Percentiles rank a stretch among this genome's conserved stretches.
These are phyloP conservation scores for Didymella segeticola DNA, from an alignment of 2,329 filamentous ascomycete species.

Conservation along the genomic window DNA sequence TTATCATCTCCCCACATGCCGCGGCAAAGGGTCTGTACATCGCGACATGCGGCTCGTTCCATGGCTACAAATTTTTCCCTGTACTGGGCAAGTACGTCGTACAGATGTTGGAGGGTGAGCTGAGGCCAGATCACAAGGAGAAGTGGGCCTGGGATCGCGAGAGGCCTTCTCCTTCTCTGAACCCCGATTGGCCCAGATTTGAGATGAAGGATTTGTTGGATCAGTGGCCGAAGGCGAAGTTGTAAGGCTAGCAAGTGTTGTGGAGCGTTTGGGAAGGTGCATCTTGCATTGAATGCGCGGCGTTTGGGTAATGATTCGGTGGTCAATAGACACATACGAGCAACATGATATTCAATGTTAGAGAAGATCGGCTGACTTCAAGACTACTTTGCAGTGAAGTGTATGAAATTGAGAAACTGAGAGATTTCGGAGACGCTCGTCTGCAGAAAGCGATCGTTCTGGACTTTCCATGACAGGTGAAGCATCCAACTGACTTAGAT, in stretches of 20 bases:
- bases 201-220: constrained; percentile 64
- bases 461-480: too few species aligned
- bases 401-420: too few species aligned
- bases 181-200: constrained; percentile 63
- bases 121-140: constrained; percentile 57
- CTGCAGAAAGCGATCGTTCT: too few species aligned
- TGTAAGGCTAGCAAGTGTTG: constrained; percentile 20
- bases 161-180: constrained; percentile 58
- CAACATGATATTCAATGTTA: background rate
- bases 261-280: background rate
- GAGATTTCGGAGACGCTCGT: too few species aligned
- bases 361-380: background rate
- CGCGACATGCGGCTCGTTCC: constrained; percentile 66
- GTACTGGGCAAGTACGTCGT: constrained; percentile 63
- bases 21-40: constrained; percentile 58
- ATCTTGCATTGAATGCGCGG: constrained; percentile 15
- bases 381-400: too few species aligned
- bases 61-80: constrained; percentile 68
- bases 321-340: background rate
- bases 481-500: too few species aligned
- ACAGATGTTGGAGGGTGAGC: constrained; percentile 54
- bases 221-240: constrained; percentile 38
- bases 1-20: constrained; percentile 61
- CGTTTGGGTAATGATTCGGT: constrained; percentile 1
- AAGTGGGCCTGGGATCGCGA: constrained; percentile 71